A percentile compares a stretch with the other conserved stretches of the same genome.
phyloP scores from a whole-genome alignment of 169 alveolate genomes.

The Plasmodium berghei region DNA sequence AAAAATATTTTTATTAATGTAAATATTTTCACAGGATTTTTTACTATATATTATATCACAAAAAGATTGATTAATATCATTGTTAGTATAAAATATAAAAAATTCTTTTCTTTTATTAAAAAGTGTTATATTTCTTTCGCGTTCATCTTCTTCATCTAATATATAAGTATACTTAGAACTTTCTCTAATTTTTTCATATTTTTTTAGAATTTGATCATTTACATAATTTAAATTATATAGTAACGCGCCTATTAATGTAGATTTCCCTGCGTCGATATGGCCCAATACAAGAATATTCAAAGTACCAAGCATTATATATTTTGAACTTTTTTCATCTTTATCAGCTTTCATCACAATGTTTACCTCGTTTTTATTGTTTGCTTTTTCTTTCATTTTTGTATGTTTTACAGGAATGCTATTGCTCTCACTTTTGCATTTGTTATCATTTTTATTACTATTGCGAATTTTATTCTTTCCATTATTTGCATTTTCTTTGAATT shows the following conservation, averaged over 20 bases:
- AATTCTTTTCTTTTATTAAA: constrained; percentile 69
- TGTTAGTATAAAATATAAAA: constrained; percentile 43
- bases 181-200: constrained; percentile 61
- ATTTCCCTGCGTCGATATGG: constrained; percentile 85
- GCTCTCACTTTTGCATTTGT: not conserved
- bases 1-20: constrained; percentile 39
- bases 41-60: constrained; percentile 2
- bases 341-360: constrained; percentile 2
- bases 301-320: constrained; percentile 70
- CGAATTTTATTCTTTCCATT: constrained; percentile 1
- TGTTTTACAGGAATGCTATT: not conserved
- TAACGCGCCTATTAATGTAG: constrained; percentile 84
- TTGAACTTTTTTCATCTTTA: constrained; percentile 3
- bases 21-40: constrained; percentile 15
- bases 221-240: constrained; percentile 61
- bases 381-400: constrained; percentile 11
- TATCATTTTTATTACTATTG: not conserved
- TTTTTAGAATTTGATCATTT: constrained; percentile 55
- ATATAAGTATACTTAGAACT: constrained; percentile 78
- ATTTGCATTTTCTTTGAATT: not conserved
- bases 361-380: constrained; percentile 10
- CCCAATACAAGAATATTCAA: constrained; percentile 84
- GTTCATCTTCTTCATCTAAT: constrained; percentile 85
- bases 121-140: constrained; percentile 83
- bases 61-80: constrained; percentile 28